phyloP scores from a whole-genome alignment of 768 basidiomycete species.

The Clitopilus passeckerianus region DNA sequence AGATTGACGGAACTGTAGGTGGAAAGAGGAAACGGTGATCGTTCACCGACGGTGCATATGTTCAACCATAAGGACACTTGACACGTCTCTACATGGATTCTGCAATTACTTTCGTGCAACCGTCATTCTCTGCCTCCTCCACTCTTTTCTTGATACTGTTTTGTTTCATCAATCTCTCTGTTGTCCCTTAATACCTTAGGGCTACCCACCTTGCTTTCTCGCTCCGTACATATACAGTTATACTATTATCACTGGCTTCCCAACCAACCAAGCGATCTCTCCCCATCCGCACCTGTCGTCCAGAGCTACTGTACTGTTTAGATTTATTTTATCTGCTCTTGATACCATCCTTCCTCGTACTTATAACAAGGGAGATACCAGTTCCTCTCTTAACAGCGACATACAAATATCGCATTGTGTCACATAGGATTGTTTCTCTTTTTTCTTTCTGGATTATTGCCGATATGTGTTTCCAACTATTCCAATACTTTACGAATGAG shows the following conservation, averaged over 20 bases:
- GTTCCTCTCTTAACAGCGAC: not conserved
- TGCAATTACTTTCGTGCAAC: not conserved
- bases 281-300: not conserved
- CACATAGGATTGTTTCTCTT: not conserved
- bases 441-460: not conserved
- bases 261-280: not conserved
- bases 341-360: not conserved
- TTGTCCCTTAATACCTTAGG: not conserved
- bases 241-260: not conserved
- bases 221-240: not conserved
- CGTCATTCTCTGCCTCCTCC: not conserved
- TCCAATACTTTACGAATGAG: not conserved
- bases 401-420: not conserved
- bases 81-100: not conserved
- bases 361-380: not conserved
- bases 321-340: not conserved
- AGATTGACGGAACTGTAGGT: constrained; percentile 27
- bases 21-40: constrained; percentile 30
- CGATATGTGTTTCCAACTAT: not conserved
- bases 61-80: too few relatives aligned
- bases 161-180: not conserved
- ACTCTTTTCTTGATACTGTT: not conserved
- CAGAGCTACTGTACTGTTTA: not conserved
- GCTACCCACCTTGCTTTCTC: not conserved
- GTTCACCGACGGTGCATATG: not conserved